Percentiles rank a stretch among this genome's conserved stretches.
Evolutionary conservation across 345 rosid species (phyloP).

Genomic region (Eucalyptus albens): DNA sequence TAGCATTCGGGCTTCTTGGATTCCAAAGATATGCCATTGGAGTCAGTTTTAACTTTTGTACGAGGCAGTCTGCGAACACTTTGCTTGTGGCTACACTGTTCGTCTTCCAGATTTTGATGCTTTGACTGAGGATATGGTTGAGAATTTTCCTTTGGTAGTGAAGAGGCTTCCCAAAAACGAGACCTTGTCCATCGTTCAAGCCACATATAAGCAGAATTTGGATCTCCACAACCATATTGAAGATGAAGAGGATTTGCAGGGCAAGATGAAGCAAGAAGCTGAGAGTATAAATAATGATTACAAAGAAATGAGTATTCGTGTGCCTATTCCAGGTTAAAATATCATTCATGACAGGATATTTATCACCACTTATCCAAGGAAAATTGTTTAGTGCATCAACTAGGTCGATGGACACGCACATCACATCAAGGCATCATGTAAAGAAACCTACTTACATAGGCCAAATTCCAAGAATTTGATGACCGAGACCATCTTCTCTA

Average conservation of each 20-base stretch:
- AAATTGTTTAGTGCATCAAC: not conserved
- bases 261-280: conserved; percentile 52
- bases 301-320: not conserved
- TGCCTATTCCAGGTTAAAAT: not conserved
- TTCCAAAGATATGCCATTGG: conserved; percentile 18
- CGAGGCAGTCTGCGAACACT: conserved; percentile 26
- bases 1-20: conserved; percentile 32
- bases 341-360: not conserved
- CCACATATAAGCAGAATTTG: conserved; percentile 59
- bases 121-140: conserved; percentile 12
- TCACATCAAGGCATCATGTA: not conserved
- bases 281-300: not conserved
- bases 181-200: conserved; percentile 62
- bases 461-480: not conserved
- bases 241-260: conserved; percentile 26
- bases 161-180: conserved; percentile 39
- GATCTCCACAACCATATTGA: conserved; percentile 39
- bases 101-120: conserved; percentile 15
- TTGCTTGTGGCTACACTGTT: conserved; percentile 28
- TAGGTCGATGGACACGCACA: not conserved
- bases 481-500: not conserved
- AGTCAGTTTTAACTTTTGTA: conserved; percentile 17
- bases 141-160: conserved; percentile 20
- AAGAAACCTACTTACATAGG: not conserved
- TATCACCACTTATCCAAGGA: not conserved